These are phyloP conservation scores for Cinchona pubescens DNA, from an alignment of 257 asterid genomes.

Conservation along the genomic window DNA sequence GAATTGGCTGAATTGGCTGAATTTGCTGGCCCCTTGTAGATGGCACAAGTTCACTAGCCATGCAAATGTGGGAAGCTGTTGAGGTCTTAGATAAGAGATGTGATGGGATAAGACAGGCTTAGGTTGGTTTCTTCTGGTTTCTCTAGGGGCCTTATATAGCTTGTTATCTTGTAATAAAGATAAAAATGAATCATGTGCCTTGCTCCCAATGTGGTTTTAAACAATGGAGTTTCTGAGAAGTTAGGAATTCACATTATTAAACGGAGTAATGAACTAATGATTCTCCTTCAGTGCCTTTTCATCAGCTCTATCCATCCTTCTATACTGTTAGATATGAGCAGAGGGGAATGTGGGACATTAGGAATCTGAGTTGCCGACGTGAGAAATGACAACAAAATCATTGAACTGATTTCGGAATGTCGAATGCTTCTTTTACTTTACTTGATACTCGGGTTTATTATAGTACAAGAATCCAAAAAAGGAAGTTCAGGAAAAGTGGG, in stretches of 20 bases:
- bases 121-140: constrained; percentile 23
- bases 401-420: neutral
- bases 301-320: neutral
- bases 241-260: constrained; percentile 36
- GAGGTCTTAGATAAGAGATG: neutral
- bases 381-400: neutral
- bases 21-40: constrained; percentile 8
- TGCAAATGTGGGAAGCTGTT: neutral
- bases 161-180: constrained; percentile 41
- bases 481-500: neutral
- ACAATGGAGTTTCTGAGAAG: constrained; percentile 27
- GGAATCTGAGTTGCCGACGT: neutral
- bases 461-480: constrained; percentile 11
- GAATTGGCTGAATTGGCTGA: constrained; percentile 17
- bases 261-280: neutral
- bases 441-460: constrained; percentile 12
- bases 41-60: constrained; percentile 17
- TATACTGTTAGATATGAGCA: neutral
- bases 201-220: constrained; percentile 47
- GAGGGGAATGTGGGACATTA: neutral
- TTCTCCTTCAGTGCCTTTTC: neutral
- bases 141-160: constrained; percentile 38
- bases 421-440: constrained; percentile 14
- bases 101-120: constrained; percentile 6
- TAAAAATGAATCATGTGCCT: constrained; percentile 48